Evolutionary conservation across 805 yeast species (phyloP).

Genomic region (Debaryomyces hansenii): DNA sequence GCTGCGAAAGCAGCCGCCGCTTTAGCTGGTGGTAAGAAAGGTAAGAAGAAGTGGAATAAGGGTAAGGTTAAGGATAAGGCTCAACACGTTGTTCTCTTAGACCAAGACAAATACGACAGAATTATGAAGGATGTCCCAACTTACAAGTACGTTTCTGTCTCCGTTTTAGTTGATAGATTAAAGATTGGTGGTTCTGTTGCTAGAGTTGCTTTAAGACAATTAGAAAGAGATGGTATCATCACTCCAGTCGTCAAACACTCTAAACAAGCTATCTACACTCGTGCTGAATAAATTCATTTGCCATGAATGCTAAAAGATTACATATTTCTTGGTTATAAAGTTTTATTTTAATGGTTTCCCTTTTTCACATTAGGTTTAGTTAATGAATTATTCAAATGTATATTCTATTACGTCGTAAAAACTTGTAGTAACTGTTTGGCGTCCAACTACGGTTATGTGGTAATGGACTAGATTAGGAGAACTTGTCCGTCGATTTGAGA

Average conservation of each 20-base stretch:
- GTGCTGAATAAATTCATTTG: slow-evolving; percentile 47
- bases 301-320: slow-evolving; percentile 3
- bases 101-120: slow-evolving; percentile 99
- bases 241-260: slow-evolving; percentile 93
- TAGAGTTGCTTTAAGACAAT: slow-evolving; percentile 95
- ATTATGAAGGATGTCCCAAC: slow-evolving; percentile 99
- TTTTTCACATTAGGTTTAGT: slow-evolving; percentile 4
- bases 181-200: slow-evolving; percentile 99
- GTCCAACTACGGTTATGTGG: too few species aligned
- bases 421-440: background rate
- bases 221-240: slow-evolving; percentile 93
- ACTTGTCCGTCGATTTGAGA: too few species aligned
- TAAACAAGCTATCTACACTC: slow-evolving; percentile 94
- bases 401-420: slow-evolving; percentile 3
- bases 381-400: slow-evolving; percentile 9
- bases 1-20: slow-evolving; percentile 99
- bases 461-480: too few species aligned
- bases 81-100: slow-evolving; percentile 94
- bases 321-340: slow-evolving; percentile 1
- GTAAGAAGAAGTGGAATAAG: slow-evolving; percentile 99
- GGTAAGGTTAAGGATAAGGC: slow-evolving; percentile 99
- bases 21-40: slow-evolving; percentile 99
- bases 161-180: slow-evolving; percentile 98
- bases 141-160: slow-evolving; percentile 96
- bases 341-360: slow-evolving; percentile 4